These are phyloP conservation scores for Xylariaceae sp. DNA, from an alignment of 2,329 filamentous ascomycete species.

Conservation along the genomic window DNA sequence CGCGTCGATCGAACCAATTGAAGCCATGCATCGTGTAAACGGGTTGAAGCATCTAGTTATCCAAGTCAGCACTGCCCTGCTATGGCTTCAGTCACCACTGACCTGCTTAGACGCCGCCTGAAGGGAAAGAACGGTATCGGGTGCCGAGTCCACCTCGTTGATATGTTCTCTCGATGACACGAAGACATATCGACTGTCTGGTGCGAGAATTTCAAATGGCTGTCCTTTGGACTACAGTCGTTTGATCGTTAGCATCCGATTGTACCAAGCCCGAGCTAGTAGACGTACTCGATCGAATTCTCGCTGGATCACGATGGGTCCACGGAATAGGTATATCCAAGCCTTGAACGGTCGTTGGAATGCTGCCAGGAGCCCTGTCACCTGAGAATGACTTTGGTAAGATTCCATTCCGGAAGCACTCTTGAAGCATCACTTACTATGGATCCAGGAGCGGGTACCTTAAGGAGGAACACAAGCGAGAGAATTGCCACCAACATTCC, in stretches of 20 bases:
- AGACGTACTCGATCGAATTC: background rate
- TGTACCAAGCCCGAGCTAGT: background rate
- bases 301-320: background rate
- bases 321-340: background rate
- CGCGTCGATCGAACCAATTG: slow-evolving; percentile 25
- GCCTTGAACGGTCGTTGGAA: background rate
- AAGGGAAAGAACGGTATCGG: slow-evolving; percentile 11
- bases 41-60: slow-evolving; percentile 21
- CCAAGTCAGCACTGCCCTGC: too few species aligned
- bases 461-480: too few species aligned
- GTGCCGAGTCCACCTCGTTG: slow-evolving; percentile 12
- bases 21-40: slow-evolving; percentile 23
- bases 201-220: slow-evolving; percentile 3
- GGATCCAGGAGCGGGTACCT: too few species aligned
- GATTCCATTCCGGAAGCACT: too few species aligned
- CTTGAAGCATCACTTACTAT: too few species aligned
- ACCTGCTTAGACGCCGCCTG: slow-evolving; percentile 13
- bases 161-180: slow-evolving; percentile 10
- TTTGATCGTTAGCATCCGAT: too few species aligned
- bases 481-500: too few species aligned
- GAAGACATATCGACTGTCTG: slow-evolving; percentile 6
- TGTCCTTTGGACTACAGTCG: slow-evolving; percentile 1
- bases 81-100: too few species aligned
- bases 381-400: too few species aligned
- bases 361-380: too few species aligned